A percentile compares a stretch with the other conserved stretches of the same genome.
phyloP scores from a whole-genome alignment of 2,329 filamentous ascomycete species.

The Trichoderma endophyticum region DNA sequence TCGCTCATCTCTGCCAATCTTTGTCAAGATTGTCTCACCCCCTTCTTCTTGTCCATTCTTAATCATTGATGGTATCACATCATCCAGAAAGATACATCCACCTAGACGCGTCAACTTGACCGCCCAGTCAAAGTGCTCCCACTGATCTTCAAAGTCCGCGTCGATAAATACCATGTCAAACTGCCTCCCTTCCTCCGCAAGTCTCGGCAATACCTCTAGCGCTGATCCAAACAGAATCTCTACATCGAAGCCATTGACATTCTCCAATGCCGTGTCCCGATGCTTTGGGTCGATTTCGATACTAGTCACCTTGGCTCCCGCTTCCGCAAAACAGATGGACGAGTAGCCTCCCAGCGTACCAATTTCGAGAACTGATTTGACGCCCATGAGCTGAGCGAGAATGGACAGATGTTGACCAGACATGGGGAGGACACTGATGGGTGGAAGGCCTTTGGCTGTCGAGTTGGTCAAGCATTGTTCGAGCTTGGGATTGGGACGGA shows the following conservation, averaged over 20 bases:
- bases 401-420: background rate
- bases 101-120: background rate
- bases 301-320: background rate
- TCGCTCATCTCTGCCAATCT: background rate
- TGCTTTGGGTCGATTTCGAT: background rate
- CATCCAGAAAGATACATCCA: background rate
- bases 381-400: background rate
- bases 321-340: background rate
- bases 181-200: background rate
- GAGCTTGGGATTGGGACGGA: background rate
- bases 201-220: background rate
- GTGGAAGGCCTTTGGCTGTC: background rate
- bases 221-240: background rate
- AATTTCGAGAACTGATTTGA: background rate
- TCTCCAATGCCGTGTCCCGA: background rate
- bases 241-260: background rate
- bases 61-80: background rate
- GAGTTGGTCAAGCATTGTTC: background rate
- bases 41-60: background rate
- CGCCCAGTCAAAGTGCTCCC: background rate
- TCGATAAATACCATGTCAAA: constrained; percentile 8
- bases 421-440: background rate
- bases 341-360: background rate
- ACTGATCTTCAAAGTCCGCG: background rate
- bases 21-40: background rate